These are phyloP conservation scores for Suhomyces faveliae DNA, from an alignment of 805 yeast genomes.

Conservation along the genomic window DNA sequence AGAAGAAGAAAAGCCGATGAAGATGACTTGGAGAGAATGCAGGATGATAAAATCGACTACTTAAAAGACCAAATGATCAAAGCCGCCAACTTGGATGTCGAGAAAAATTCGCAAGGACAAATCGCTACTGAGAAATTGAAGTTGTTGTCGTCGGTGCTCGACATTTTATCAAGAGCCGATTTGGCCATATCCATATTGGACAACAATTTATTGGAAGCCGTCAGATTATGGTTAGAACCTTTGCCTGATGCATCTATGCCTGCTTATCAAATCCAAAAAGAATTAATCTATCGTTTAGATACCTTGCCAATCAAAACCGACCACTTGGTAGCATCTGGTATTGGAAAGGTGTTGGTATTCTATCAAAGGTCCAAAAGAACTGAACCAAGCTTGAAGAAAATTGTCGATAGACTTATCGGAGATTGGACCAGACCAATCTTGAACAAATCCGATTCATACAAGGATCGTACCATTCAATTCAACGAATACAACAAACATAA, in stretches of 20 bases:
- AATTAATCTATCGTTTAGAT: constrained; percentile 68
- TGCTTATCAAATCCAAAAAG: constrained; percentile 93
- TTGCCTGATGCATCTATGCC: constrained; percentile 97
- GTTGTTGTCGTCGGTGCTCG: constrained; percentile 75
- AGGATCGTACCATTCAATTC: constrained; percentile 74
- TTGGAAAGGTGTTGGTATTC: constrained; percentile 90
- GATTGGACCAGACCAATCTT: constrained; percentile 99
- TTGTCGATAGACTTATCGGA: constrained; percentile 87
- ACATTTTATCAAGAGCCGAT: constrained; percentile 73
- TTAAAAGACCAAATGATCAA: constrained; percentile 87
- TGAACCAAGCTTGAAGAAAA: constrained; percentile 79
- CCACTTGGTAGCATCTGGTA: constrained; percentile 90
- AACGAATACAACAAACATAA: constrained; percentile 65
- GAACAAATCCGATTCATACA: constrained; percentile 91
- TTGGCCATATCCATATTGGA: constrained; percentile 91
- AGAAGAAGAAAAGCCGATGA: constrained; percentile 74
- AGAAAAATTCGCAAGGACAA: constrained; percentile 54
- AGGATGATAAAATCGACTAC: constrained; percentile 82
- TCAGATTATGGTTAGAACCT: constrained; percentile 96
- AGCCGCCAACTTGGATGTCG: constrained; percentile 76
- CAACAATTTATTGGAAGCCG: constrained; percentile 88
- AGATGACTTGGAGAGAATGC: constrained; percentile 91
- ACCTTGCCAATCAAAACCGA: constrained; percentile 91
- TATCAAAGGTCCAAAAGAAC: constrained; percentile 89
- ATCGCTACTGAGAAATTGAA: constrained; percentile 78